Evolutionary conservation across 805 yeast genomes (phyloP).

Genomic region (Saturnispora halmiae): DNA sequence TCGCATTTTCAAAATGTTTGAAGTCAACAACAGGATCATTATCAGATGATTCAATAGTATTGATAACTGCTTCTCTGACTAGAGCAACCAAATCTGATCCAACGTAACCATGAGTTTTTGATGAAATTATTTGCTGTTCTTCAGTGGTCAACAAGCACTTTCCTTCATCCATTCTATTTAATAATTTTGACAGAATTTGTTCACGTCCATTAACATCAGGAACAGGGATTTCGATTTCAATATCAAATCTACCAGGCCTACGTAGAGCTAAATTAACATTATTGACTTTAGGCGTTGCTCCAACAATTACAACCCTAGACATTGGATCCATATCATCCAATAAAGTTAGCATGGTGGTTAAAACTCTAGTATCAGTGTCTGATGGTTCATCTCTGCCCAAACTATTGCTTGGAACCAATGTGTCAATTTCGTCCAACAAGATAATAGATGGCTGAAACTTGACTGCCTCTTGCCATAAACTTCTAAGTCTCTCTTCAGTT

Average conservation of each 20-base stretch:
- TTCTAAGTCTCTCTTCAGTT: constrained; percentile 79
- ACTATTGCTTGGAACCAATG: constrained; percentile 76
- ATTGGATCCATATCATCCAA: constrained; percentile 63
- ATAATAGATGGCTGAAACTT: constrained; percentile 81
- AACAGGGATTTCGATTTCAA: constrained; percentile 85
- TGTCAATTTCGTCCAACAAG: constrained; percentile 89
- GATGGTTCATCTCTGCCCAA: constrained; percentile 59
- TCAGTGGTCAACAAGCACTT: constrained; percentile 40
- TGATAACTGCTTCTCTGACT: constrained; percentile 81
- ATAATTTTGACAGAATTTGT: constrained; percentile 60
- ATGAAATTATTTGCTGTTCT: constrained; percentile 55
- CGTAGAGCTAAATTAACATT: constrained; percentile 80
- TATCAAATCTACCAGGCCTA: constrained; percentile 91
- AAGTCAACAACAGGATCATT: constrained; percentile 37
- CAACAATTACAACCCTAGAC: constrained; percentile 57
- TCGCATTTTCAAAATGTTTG: constrained; percentile 59
- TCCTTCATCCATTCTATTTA: constrained; percentile 40
- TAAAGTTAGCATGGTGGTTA: constrained; percentile 75
- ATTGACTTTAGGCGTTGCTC: constrained; percentile 94
- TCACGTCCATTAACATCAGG: constrained; percentile 78
- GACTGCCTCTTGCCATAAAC: constrained; percentile 74
- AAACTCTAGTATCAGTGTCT: constrained; percentile 84
- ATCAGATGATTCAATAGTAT: constrained; percentile 48
- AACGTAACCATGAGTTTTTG: constrained; percentile 90
- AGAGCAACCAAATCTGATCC: constrained; percentile 92